Conservation (phyloP, 2,329 filamentous ascomycete species). For the Microcera coccophila region DNA sequence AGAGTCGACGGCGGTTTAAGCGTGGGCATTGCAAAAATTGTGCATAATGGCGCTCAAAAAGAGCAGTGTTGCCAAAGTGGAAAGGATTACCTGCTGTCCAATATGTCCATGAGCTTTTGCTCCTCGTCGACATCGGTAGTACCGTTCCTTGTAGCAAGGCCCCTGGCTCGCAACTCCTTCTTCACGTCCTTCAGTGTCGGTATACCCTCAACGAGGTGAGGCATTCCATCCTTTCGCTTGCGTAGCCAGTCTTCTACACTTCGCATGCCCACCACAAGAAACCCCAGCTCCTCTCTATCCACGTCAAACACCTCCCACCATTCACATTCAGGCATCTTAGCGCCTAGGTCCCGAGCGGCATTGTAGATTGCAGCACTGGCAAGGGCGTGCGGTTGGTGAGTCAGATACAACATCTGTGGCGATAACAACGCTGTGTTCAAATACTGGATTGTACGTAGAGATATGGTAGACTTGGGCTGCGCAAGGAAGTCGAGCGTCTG, state of each 20-base stretch:
- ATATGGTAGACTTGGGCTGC: slow-evolving; percentile 48
- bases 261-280: slow-evolving; percentile 79
- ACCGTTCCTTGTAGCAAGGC: slow-evolving; percentile 31
- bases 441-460: slow-evolving; percentile 65
- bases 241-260: slow-evolving; percentile 70
- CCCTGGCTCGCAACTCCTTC: slow-evolving; percentile 55
- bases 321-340: slow-evolving; percentile 75
- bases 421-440: slow-evolving; percentile 84
- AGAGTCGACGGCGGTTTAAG: slow-evolving; percentile 6
- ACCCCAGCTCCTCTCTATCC: slow-evolving; percentile 89
- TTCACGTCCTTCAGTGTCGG: slow-evolving; percentile 57
- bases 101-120: slow-evolving; percentile 40
- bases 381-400: slow-evolving; percentile 81
- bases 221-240: slow-evolving; percentile 55
- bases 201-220: slow-evolving; percentile 46
- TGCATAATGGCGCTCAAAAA: too few relatives aligned
- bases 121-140: slow-evolving; percentile 37
- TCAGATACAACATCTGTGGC: slow-evolving; percentile 85
- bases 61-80: too few relatives aligned
- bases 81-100: slow-evolving; percentile 32
- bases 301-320: slow-evolving; percentile 99
- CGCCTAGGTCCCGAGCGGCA: slow-evolving; percentile 71
- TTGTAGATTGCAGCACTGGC: slow-evolving; percentile 88
- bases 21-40: too few relatives aligned
- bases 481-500: slow-evolving; percentile 75